phyloP scores from a whole-genome alignment of 495 filamentous ascomycete species.

The Lentithecium fluviatile region DNA sequence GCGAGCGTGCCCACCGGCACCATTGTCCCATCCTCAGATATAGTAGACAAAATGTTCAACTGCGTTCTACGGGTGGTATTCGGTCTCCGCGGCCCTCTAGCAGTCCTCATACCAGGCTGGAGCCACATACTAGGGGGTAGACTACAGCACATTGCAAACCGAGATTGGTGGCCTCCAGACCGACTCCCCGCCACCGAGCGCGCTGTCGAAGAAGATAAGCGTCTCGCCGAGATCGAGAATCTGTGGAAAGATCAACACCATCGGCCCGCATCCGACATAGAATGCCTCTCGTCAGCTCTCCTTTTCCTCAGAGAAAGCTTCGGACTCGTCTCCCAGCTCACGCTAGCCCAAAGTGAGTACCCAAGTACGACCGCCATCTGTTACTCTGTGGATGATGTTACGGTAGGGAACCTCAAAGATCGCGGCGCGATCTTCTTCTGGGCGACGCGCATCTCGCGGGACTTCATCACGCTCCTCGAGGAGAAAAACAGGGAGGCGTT shows the following conservation, averaged over 20 bases:
- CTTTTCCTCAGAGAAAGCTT: constrained; percentile 9
- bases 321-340: constrained; percentile 27
- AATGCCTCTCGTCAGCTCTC: constrained; percentile 5
- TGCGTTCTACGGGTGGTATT: constrained; percentile 2
- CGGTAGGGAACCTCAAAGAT: constrained; percentile 21
- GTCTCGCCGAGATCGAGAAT: constrained; percentile 13
- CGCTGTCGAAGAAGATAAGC: constrained; percentile 22
- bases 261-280: constrained; percentile 6
- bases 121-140: constrained; percentile 15
- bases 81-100: constrained; percentile 18
- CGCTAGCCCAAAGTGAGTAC: background rate
- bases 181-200: constrained; percentile 3
- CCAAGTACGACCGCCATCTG: background rate
- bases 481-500: constrained; percentile 25
- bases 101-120: constrained; percentile 24
- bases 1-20: constrained; percentile 8
- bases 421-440: constrained; percentile 26
- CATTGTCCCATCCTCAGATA: background rate
- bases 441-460: constrained; percentile 9
- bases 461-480: constrained; percentile 25
- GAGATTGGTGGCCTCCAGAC: constrained; percentile 27
- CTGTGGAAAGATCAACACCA: constrained; percentile 22
- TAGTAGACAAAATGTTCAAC: constrained; percentile 6
- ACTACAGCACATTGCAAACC: constrained; percentile 3
- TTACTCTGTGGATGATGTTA: constrained; percentile 15